A percentile compares a stretch with the other conserved stretches of the same genome.
Evolutionary conservation across 2,329 filamentous ascomycete species (phyloP).

Genomic region (Fusarium equiseti): DNA sequence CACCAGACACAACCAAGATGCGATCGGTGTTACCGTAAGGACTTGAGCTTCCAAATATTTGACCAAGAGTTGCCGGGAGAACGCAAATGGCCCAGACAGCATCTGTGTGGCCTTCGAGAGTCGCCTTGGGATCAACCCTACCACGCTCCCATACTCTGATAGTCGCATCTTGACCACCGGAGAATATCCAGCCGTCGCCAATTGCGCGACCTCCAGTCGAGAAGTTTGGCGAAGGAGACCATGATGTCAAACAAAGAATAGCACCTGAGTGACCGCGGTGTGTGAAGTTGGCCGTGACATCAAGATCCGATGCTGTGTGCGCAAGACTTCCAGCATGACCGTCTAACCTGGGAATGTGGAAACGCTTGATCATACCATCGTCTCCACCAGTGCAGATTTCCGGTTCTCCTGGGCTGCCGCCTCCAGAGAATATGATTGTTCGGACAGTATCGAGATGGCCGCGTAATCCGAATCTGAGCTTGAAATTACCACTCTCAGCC

Average conservation of each 20-base stretch:
- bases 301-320: constrained; percentile 79
- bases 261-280: constrained; percentile 94
- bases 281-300: constrained; percentile 93
- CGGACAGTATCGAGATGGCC: constrained; percentile 95
- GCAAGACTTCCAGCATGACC: constrained; percentile 58
- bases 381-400: constrained; percentile 97
- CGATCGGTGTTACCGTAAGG: constrained; percentile 85
- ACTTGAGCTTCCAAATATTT: constrained; percentile 81
- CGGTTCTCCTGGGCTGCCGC: constrained; percentile 93
- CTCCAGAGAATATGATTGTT: constrained; percentile 95
- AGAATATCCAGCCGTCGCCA: constrained; percentile 98
- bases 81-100: constrained; percentile 97
- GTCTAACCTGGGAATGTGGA: constrained; percentile 90
- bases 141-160: constrained; percentile 96
- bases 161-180: constrained; percentile 92
- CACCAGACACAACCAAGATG: constrained; percentile 90
- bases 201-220: constrained; percentile 87
- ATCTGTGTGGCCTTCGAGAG: constrained; percentile 92
- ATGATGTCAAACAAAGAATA: constrained; percentile 87
- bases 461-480: constrained; percentile 89
- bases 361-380: constrained; percentile 95
- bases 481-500: constrained; percentile 82
- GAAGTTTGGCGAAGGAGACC: constrained; percentile 88
- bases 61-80: constrained; percentile 82
- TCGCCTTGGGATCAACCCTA: constrained; percentile 93